Base-by-base conservation (phyloP, 306 rosid genomes). In the Lathyrus sativus region DNA sequence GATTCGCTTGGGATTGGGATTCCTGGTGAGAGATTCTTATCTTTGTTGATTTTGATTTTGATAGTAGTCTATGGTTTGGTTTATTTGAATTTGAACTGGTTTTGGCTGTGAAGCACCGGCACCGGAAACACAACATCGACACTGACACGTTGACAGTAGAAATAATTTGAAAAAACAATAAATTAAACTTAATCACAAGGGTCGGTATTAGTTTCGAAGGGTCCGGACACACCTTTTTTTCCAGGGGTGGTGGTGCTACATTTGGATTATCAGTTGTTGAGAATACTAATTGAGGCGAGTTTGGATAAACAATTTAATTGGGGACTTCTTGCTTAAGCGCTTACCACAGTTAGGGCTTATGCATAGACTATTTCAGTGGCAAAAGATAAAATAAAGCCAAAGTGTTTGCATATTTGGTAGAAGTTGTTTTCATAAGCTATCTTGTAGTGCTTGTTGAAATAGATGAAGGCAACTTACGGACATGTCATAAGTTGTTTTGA, bases 1-100 rank as follows among this genome's bases (percentile, higher is more conserved):
- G 60, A 46, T 35, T 74, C 81, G 7, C 72, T 79, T 64, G 83
- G 44, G 49, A 56, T 83, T 78, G 83, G 44, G 49, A 56, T 84
- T 78, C 65, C 75, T 6, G 88, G 88, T 84, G 62, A 67, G 67
- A 71, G 81, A 2, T 60, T 68, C 24, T 39, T 13, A 12, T 28
- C 31, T 49, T 44, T 14, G 50, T 48, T 48, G 5, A 53, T 35
- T 35, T 33, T 33, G 38, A 6, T 33, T 33, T 35, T 35, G 9
- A 35, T 33, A 1, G 37, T 33, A 33, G 1, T 33, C 37, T 33
- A 33, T 33, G 2, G 37, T 35, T 35, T 35, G 39, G 7, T 33
- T 31, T 33, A 12, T 2, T 41, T 41, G n/a, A 41, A 41, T 41
- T 48, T 48, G 11, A 53, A 51, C 18, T 54, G 39, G 53, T 75